phyloP scores from a whole-genome alignment of 169 alveolate species.

The Plasmodium inui region DNA sequence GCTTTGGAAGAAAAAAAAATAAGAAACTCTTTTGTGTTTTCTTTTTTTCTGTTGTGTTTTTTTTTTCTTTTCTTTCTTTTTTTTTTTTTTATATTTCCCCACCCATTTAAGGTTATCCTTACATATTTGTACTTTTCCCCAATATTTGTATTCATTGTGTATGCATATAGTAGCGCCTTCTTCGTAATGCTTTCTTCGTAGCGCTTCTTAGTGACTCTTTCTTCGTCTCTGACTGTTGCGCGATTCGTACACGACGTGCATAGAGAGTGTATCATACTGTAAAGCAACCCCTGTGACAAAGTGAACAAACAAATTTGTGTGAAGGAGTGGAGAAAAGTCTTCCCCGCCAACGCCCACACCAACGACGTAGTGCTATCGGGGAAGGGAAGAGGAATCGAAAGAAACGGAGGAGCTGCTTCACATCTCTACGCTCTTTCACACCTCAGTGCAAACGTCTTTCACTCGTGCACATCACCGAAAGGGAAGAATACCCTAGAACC shows the following conservation, averaged over 20 bases:
- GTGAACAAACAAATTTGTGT: background rate
- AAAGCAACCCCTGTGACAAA: background rate
- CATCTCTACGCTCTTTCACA: too few species aligned
- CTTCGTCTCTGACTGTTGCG: background rate
- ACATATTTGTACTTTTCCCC: background rate
- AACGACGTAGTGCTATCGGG: background rate
- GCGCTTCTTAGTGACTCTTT: background rate
- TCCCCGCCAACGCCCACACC: background rate
- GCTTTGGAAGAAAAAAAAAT: background rate
- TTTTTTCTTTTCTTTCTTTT: too few species aligned
- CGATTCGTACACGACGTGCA: background rate
- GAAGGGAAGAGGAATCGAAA: too few species aligned
- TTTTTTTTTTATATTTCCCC: background rate
- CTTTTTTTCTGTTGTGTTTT: too few species aligned
- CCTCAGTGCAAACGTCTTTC: too few species aligned
- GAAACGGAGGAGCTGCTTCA: too few species aligned
- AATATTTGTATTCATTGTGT: background rate
- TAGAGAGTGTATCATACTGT: background rate
- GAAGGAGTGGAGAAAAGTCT: background rate
- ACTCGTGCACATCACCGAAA: too few species aligned
- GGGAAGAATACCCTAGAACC: background rate
- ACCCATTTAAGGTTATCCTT: background rate
- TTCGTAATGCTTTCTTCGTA: background rate
- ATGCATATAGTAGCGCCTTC: background rate
- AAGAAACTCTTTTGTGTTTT: too few species aligned